Percentiles rank a stretch among this genome's conserved stretches.
These are phyloP conservation scores for Euphrasia arctica DNA, from an alignment of 305 asterid genomes.

Conservation along the genomic window DNA sequence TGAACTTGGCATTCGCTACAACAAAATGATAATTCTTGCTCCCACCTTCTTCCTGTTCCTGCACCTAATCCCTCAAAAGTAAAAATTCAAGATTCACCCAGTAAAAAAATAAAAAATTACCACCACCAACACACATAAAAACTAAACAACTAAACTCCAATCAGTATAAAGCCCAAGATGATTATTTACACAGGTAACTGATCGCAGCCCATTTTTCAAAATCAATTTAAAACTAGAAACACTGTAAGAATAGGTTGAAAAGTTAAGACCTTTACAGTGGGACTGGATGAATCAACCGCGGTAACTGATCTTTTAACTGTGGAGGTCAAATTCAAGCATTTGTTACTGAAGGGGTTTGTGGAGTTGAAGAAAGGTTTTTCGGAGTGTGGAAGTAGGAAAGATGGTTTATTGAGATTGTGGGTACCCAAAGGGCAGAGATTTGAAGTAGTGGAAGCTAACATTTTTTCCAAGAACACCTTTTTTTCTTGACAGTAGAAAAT, in stretches of 20 bases:
- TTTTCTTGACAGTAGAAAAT: conserved; percentile 15
- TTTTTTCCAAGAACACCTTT: conserved; percentile 31
- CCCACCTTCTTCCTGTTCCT: conserved; percentile 47
- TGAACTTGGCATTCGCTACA: conserved; percentile 93
- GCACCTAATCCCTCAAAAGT: conserved; percentile 17
- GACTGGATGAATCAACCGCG: conserved; percentile 70
- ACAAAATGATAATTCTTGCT: conserved; percentile 67
- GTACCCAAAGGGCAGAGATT: conserved; percentile 55
- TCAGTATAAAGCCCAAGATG: too few relatives aligned
- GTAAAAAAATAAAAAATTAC: not conserved
- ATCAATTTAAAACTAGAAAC: not conserved
- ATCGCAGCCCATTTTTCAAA: too few relatives aligned
- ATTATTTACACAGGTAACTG: too few relatives aligned
- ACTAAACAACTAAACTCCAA: not conserved
- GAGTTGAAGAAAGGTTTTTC: conserved; percentile 39
- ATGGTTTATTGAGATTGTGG: conserved; percentile 42
- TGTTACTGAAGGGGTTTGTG: conserved; percentile 31
- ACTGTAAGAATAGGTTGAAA: not conserved
- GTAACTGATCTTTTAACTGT: conserved; percentile 53
- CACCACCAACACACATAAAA: too few relatives aligned
- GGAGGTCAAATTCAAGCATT: conserved; percentile 37
- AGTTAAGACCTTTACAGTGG: conserved; percentile 53
- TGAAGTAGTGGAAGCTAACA: conserved; percentile 65
- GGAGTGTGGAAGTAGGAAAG: conserved; percentile 33
- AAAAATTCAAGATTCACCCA: conserved; percentile 27